Conservation (phyloP, 163 green algal genomes). For the Scenedesmus sp. region DNA sequence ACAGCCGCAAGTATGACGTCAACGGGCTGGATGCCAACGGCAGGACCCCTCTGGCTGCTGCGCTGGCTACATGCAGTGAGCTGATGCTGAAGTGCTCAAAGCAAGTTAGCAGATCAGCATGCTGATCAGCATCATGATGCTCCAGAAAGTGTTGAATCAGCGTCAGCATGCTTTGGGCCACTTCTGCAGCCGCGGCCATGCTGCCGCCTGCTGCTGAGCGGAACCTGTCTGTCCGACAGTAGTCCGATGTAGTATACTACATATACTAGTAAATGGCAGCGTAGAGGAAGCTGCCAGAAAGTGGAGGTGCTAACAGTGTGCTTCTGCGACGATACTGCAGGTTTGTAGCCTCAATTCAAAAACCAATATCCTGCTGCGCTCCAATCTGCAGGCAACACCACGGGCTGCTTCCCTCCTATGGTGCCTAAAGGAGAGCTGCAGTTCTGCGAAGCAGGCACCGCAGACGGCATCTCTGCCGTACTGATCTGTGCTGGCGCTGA, state of each 20-base stretch:
- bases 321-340: background rate
- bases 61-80: background rate
- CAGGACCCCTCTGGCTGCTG: background rate
- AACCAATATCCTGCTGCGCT: background rate
- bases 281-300: too few species aligned
- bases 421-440: background rate
- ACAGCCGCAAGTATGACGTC: background rate
- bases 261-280: too few species aligned
- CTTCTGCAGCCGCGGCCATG: too few species aligned
- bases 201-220: too few species aligned
- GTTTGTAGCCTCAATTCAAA: background rate
- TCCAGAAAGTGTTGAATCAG: too few species aligned
- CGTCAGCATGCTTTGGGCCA: too few species aligned
- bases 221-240: too few species aligned
- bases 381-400: background rate
- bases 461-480: background rate
- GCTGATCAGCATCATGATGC: too few species aligned
- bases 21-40: background rate
- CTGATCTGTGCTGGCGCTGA: slow-evolving; percentile 11
- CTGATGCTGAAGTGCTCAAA: background rate
- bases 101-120: too few species aligned
- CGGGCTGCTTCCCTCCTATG: background rate
- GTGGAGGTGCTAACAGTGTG: background rate
- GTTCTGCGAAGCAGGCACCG: background rate
- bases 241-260: too few species aligned